Base-by-base conservation (phyloP, 129 eudicot species). In the Pseudognaphalium luteoalbum region DNA sequence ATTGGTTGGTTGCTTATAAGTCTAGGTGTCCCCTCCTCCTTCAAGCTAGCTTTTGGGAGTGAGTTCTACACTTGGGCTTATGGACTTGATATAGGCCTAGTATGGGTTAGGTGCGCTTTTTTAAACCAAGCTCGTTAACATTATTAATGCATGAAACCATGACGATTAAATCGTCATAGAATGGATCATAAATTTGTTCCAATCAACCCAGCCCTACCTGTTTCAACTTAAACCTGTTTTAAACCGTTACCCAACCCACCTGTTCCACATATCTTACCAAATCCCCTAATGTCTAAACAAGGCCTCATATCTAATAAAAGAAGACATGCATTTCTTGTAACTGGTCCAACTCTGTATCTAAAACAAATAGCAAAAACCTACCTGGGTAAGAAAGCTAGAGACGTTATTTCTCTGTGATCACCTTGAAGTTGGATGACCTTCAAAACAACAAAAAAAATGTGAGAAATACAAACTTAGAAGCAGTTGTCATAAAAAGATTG, bases 351-450 rank as follows among this genome's bases (percentile, higher is more conserved):
- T 58, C 10, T n/a, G 0, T 20, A 37, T 39, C 6, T 39, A 8
- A 7, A 73, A 73, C 37, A 68, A 41, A 12, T 14, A 1, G 15
- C 2, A 0, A 25, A 63, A 17, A 56, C 21, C 72, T 70, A 89
- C 96, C 96, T 91, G 92, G 51, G 81, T 80, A 28, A 91, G 92
- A 76, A 89, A 89, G 72, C 85, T 72, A 19, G 96, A 87, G 4
- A 87, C 97, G 39, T 89, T 89, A 89, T 89, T 91, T 63, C 97
- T 73, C 81, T 91, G 96, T 91, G 96, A 78, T 91, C 96, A 56
- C 96, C 96, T 80, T 91, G 96, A 73, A 89, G 92, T 78, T 91
- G 97, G 70, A 91, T 91, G 56, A 91, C 96, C 97, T 91, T 34
- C 28, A 76, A 61, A 39, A 35, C 72, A 66, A 34, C 16, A 67